Conservation (phyloP, 2,329 filamentous ascomycete genomes). For the Capronia coronata region DNA sequence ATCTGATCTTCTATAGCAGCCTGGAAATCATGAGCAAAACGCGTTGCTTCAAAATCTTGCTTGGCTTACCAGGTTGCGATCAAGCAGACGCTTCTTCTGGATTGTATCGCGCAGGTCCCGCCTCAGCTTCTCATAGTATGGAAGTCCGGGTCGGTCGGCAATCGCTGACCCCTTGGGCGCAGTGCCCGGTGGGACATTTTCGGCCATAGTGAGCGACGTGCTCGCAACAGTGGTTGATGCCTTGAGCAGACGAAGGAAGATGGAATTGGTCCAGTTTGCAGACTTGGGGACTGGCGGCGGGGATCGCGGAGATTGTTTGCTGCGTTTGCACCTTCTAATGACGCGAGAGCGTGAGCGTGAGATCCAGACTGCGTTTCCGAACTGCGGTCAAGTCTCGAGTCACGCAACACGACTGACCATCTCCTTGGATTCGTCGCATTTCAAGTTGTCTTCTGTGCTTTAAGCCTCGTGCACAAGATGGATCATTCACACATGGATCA, state of each 20-base stretch:
- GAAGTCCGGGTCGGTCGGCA: constrained; percentile 41
- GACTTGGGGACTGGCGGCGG: neutral
- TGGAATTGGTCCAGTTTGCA: neutral
- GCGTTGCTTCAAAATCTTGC: neutral
- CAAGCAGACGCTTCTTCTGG: constrained; percentile 57
- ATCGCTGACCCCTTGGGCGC: constrained; percentile 21
- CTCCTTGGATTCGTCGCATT: no score
- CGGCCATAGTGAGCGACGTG: constrained; percentile 33
- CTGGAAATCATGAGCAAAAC: constrained; percentile 34
- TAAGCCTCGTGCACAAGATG: no score
- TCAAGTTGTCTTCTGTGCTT: no score
- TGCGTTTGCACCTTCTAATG: constrained; percentile 1
- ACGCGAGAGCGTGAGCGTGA: constrained; percentile 33
- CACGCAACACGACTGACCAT: neutral
- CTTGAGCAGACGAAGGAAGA: neutral
- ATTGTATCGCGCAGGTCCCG: constrained; percentile 61
- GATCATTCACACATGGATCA: constrained; percentile 47
- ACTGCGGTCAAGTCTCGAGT: neutral
- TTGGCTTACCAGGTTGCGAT: constrained; percentile 51
- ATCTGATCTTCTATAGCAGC: constrained; percentile 70
- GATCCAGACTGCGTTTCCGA: constrained; percentile 15
- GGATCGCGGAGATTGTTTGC: neutral
- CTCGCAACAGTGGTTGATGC: neutral
- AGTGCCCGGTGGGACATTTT: constrained; percentile 36
- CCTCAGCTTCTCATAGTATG: constrained; percentile 68